Evolutionary conservation across 2,329 filamentous ascomycete species (phyloP), one percentile per base, ranked within the genome.

Genomic region (Knufia petricola): DNA sequence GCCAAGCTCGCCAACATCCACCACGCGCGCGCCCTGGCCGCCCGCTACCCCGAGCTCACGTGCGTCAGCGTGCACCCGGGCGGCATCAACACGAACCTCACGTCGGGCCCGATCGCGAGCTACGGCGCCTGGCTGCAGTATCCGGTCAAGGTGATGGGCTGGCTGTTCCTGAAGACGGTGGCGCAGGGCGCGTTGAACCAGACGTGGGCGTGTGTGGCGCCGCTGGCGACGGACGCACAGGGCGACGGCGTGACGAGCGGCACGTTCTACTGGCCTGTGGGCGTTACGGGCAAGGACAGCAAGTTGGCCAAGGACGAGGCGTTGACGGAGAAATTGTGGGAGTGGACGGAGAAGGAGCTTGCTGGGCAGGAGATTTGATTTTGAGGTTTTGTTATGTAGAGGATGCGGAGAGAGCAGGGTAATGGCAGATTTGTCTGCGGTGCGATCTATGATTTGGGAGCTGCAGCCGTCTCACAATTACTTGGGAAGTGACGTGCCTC

Each of bases 91-190:
- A 74, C 73, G 1, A 67, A 72, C 30, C 79, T 84, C 60, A 69
- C 79, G 40, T 70, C 69, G 52, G 43, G 43, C 10, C 80, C 81
- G 0, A 59, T 81, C 0, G 72, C 65, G 0, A 80, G 79, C 0
- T 83, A 82, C 50, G 73, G 62, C 1, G 77, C 2, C 20, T 46
- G 43, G 43, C n/a, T 36, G 17, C 6, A 3, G 9, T 36, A 23
- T 8, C 43, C 43, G 3, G n/a, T 37, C 15, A 45, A 45, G 26
- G 26, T 50, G 24, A 31, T 52, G 15, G 48, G 23, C 2, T 17
- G 44, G 20, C 24, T 52, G 10, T 17, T 50, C 20, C 45, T 34
- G 19, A 41, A 62, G 20, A 48, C 52, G 13, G 61, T 64, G 1
- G 60, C 66, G 31, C 55, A 68, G 50, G 69, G 69, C 2, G 62